These are phyloP conservation scores for Hypomontagnella monticulosa DNA, from an alignment of 495 filamentous ascomycete species.

Conservation along the genomic window DNA sequence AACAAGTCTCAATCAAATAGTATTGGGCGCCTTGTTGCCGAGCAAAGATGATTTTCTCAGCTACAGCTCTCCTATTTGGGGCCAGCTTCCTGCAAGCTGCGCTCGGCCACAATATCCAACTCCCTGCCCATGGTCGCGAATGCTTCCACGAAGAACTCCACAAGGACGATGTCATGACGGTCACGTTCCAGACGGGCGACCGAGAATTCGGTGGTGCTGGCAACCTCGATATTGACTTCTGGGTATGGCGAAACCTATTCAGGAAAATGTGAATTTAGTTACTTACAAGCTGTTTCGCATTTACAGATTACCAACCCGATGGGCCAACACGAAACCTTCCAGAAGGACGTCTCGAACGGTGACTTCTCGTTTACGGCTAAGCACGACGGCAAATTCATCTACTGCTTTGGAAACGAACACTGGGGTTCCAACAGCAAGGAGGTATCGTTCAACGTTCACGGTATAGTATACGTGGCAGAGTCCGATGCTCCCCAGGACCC, in stretches of 20 bases:
- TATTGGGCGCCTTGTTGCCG: slow-evolving; percentile 12
- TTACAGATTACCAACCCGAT: slow-evolving; percentile 84
- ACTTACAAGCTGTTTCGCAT: slow-evolving; percentile 32
- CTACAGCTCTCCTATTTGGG: slow-evolving; percentile 70
- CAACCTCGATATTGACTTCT: slow-evolving; percentile 97
- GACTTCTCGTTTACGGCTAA: slow-evolving; percentile 91
- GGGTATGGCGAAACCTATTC: slow-evolving; percentile 68
- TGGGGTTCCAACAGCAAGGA: slow-evolving; percentile 94
- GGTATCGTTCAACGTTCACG: slow-evolving; percentile 98
- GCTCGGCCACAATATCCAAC: slow-evolving; percentile 91
- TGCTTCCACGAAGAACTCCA: slow-evolving; percentile 97
- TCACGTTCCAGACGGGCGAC: slow-evolving; percentile 98
- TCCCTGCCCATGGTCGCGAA: slow-evolving; percentile 88
- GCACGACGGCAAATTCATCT: slow-evolving; percentile 86
- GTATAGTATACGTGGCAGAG: slow-evolving; percentile 96
- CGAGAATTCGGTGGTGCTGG: slow-evolving; percentile 94
- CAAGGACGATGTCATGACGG: slow-evolving; percentile 96
- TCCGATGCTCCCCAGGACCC: slow-evolving; percentile 85
- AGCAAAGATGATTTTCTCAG: slow-evolving; percentile 64
- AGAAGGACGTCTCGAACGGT: slow-evolving; percentile 83
- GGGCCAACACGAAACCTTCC: slow-evolving; percentile 75
- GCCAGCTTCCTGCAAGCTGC: slow-evolving; percentile 68
- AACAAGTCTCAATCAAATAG: slow-evolving; percentile 1
- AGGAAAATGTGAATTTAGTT: background rate
- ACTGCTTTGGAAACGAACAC: slow-evolving; percentile 99